These are phyloP conservation scores for Solanum lignicaule DNA, from an alignment of 257 asterid species.

Conservation along the genomic window DNA sequence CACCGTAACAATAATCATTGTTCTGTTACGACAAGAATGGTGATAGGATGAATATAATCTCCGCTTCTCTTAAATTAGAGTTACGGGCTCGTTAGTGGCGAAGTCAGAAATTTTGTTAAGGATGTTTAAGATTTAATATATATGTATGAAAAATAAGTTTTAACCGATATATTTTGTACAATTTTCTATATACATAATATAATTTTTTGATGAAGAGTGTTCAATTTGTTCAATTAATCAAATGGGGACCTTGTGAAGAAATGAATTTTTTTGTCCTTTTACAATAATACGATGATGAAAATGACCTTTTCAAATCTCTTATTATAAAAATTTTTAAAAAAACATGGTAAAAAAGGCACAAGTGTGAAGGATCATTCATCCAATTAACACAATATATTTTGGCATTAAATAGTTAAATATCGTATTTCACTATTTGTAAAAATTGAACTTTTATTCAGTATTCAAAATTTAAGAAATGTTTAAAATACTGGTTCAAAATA, in stretches of 20 bases:
- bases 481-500: neutral
- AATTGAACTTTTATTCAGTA: neutral
- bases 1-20: neutral
- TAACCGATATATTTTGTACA: too few relatives aligned
- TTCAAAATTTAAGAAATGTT: neutral
- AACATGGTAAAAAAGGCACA: too few relatives aligned
- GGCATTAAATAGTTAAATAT: neutral
- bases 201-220: too few relatives aligned
- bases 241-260: neutral
- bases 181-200: too few relatives aligned
- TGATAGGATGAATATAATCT: neutral
- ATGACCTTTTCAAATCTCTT: neutral
- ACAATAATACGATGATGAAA: neutral
- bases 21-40: neutral
- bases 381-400: neutral
- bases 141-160: neutral
- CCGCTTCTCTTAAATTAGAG: neutral
- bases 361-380: neutral
- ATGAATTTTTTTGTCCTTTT: neutral
- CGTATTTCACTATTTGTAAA: neutral
- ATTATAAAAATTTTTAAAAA: too few relatives aligned
- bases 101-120: neutral
- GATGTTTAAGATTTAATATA: too few relatives aligned
- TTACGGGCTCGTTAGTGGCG: neutral
- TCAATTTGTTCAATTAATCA: neutral